phyloP scores from a whole-genome alignment of 129 eudicot species.

The Lactuca saligna region DNA sequence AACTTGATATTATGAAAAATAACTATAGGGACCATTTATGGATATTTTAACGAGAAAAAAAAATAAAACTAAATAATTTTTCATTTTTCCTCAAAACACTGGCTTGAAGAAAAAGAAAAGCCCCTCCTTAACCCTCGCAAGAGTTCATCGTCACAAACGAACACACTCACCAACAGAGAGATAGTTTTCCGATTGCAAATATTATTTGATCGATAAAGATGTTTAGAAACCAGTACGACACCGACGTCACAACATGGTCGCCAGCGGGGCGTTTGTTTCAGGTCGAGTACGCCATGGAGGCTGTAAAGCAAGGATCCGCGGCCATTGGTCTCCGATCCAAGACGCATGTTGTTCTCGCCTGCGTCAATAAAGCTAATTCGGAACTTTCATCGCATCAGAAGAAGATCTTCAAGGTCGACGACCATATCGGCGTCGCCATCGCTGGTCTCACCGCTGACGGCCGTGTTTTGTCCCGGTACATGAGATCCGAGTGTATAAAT shows the following conservation, averaged over 20 bases:
- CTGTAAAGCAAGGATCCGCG: constrained; percentile 97
- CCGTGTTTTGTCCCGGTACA: constrained; percentile 84
- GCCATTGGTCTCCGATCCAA: constrained; percentile 97
- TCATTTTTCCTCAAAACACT: constrained; percentile 5
- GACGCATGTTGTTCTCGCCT: constrained; percentile 84
- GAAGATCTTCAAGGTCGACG: constrained; percentile 97
- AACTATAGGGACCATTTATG: background rate
- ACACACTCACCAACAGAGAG: constrained; percentile 11
- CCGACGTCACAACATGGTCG: constrained; percentile 88
- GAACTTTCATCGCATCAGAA: constrained; percentile 95
- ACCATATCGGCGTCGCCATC: constrained; percentile 95
- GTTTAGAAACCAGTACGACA: constrained; percentile 94
- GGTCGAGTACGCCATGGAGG: constrained; percentile 99
- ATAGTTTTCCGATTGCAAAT: constrained; percentile 14
- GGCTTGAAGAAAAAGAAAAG: constrained; percentile 76
- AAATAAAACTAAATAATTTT: background rate
- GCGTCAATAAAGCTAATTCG: constrained; percentile 84
- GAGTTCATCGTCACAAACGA: constrained; percentile 4
- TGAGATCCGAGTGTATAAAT: constrained; percentile 88
- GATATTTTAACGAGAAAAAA: background rate
- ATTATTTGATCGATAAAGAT: constrained; percentile 24
- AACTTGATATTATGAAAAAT: no score
- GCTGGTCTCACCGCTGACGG: constrained; percentile 99
- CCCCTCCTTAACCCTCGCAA: constrained; percentile 15
- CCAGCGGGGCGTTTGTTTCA: constrained; percentile 94